These are phyloP conservation scores for Rubia peregrina DNA, from an alignment of 305 asterid genomes.

Conservation along the genomic window DNA sequence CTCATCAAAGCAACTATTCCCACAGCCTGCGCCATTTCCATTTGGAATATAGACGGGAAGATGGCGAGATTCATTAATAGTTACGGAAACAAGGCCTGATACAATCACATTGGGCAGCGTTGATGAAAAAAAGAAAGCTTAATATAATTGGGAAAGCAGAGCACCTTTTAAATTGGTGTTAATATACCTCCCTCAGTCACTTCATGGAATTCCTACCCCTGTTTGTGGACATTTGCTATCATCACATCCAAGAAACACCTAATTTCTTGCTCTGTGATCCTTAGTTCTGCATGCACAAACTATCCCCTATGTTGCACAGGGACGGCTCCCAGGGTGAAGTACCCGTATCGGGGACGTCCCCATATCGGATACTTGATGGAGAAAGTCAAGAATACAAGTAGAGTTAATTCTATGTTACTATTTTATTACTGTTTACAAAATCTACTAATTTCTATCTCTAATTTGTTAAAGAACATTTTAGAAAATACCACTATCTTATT, in stretches of 20 bases:
- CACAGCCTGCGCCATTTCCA: background rate
- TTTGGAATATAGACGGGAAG: constrained; percentile 18
- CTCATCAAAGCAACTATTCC: background rate
- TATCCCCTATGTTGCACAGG: too few relatives aligned
- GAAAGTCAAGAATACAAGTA: too few relatives aligned
- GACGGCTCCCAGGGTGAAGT: too few relatives aligned
- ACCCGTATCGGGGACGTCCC: too few relatives aligned
- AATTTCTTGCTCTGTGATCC: background rate
- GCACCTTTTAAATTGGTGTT: background rate
- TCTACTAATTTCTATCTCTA: too few relatives aligned
- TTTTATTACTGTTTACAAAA: too few relatives aligned
- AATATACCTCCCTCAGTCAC: background rate
- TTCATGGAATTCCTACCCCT: background rate
- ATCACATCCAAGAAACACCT: background rate
- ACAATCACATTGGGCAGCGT: background rate
- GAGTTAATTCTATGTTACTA: too few relatives aligned
- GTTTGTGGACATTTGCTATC: background rate
- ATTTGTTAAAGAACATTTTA: too few relatives aligned
- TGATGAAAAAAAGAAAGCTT: background rate
- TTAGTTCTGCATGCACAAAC: background rate
- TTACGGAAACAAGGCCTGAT: constrained; percentile 20
- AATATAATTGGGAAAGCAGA: background rate
- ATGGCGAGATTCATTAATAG: constrained; percentile 4
- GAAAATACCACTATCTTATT: too few relatives aligned
- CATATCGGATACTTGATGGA: too few relatives aligned